Conservation (phyloP, 495 filamentous ascomycete genomes). For the Pseudotulostoma volvatum region DNA sequence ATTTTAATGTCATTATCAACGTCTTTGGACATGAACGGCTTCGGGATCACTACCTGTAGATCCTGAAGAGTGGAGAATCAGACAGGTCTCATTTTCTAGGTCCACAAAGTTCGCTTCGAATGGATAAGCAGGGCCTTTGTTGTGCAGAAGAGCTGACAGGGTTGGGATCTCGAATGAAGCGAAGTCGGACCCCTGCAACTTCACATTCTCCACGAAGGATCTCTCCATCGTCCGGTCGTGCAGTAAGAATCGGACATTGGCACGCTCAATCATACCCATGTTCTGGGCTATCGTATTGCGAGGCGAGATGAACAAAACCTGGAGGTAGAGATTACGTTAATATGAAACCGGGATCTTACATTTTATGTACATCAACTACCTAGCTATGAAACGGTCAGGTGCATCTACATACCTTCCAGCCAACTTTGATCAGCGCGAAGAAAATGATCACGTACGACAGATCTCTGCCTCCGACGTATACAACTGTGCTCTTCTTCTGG, state of each 20-base stretch:
- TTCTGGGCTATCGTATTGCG: slow-evolving; percentile 7
- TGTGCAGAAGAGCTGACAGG: slow-evolving; percentile 4
- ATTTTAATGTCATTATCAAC: no score
- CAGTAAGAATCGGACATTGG: slow-evolving; percentile 5
- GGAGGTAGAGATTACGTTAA: neutral
- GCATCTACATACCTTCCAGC: slow-evolving; percentile 18
- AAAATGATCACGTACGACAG: slow-evolving; percentile 15
- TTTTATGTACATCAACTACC: no score
- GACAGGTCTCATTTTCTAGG: slow-evolving; percentile 5
- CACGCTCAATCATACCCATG: slow-evolving; percentile 7
- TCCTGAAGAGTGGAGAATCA: slow-evolving; percentile 9
- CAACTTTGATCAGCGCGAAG: slow-evolving; percentile 17
- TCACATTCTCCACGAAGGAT: no score
- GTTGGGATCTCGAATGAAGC: slow-evolving; percentile 7
- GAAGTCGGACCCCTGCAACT: slow-evolving; percentile 8
- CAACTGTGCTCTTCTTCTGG: slow-evolving; percentile 8
- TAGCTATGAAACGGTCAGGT: no score
- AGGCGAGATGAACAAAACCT: slow-evolving; percentile 7
- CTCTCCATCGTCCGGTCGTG: slow-evolving; percentile 2
- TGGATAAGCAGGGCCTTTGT: slow-evolving; percentile 1
- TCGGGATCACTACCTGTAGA: slow-evolving; percentile 10
- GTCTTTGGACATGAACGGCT: no score
- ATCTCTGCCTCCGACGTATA: slow-evolving; percentile 16
- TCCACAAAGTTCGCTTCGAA: slow-evolving; percentile 4
- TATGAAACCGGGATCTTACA: no score